Evolutionary conservation across 306 rosid genomes (phyloP), one percentile per base, ranked within the genome.

Genomic region (Medicago truncatula): DNA sequence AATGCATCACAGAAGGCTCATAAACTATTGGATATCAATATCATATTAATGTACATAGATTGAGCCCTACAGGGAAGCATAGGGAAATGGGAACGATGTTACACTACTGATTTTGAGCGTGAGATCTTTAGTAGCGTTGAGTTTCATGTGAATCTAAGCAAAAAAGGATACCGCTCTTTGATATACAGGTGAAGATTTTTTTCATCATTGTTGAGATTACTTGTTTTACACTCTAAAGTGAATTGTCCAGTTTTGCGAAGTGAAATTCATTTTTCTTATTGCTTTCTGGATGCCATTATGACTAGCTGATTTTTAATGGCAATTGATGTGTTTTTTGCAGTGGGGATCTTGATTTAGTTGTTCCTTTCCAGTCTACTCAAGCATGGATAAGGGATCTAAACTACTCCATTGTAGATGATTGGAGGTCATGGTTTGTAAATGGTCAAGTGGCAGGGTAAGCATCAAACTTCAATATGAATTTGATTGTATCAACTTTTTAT

Each of bases 341-440:
- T 11, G 91, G 93, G 10, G 89, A 89, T 72, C 89, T 85, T 78
- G 93, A 87, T 73, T n/a, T 40, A 38, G 0, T 1, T 2, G 6
- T 85, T 65, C 80, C 93, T 2, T 80, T 67, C 73, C 1, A 54
- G 9, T 78, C 91, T 5, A 89, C 91, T 12, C 87, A 70, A 67
- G 76, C 56, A 0, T 89, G 88, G 91, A 89, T 87, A 53, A 87
- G 82, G 59, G 73, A 74, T 63, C 80, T 85, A 13, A 89, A 87
- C 69, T 79, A 83, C 73, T 69, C 82, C 49, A 73, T 85, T 31
- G 67, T 83, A 1, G 73, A 66, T 50, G 81, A 56, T 7, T 83
- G 87, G 91, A 82, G 88, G 64, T 78, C 84, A 28, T 82, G 86
- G 93, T 43, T 77, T 44, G 71, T 83, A 1, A 64, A 80, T 17